Evolutionary conservation across 2,329 filamentous ascomycete species (phyloP).

Genomic region (Gnomoniopsis sp.): DNA sequence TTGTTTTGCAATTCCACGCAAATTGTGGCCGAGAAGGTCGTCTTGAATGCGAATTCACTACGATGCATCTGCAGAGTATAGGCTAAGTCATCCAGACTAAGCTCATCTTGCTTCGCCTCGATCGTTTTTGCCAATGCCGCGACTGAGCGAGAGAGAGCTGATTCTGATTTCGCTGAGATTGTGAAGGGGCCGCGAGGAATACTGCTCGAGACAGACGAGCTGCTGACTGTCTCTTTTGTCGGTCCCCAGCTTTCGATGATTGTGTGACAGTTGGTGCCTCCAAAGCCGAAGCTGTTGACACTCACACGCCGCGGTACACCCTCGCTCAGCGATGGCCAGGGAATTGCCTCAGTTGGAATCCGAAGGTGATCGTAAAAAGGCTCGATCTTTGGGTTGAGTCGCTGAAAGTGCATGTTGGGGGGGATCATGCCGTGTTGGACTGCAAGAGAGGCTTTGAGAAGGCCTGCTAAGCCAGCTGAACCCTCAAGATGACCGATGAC

Average conservation of each 20-base stretch:
- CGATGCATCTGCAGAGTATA: not conserved
- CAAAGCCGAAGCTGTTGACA: conserved; percentile 6
- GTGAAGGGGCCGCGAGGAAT: not conserved
- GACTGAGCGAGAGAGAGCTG: too few relatives aligned
- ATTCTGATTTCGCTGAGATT: not conserved
- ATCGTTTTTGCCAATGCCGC: too few relatives aligned
- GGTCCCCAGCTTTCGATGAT: not conserved
- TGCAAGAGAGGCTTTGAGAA: conserved; percentile 34
- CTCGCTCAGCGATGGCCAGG: conserved; percentile 18
- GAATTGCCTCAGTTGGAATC: conserved; percentile 18
- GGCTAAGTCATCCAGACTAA: not conserved
- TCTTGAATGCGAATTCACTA: not conserved
- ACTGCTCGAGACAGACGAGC: not conserved
- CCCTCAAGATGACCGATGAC: conserved; percentile 40
- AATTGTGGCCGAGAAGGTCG: too few relatives aligned
- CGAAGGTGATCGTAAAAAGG: conserved; percentile 26
- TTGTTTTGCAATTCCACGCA: not conserved
- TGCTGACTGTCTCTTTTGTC: not conserved
- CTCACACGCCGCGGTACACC: conserved; percentile 9
- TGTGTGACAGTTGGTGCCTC: not conserved
- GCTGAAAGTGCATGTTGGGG: conserved; percentile 33
- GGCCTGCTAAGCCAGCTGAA: conserved; percentile 36
- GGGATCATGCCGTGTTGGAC: conserved; percentile 33
- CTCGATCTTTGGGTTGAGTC: conserved; percentile 30
- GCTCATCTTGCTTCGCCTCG: not conserved